phyloP scores from a whole-genome alignment of 495 filamentous ascomycete species.

The Penicillium alfredii region DNA sequence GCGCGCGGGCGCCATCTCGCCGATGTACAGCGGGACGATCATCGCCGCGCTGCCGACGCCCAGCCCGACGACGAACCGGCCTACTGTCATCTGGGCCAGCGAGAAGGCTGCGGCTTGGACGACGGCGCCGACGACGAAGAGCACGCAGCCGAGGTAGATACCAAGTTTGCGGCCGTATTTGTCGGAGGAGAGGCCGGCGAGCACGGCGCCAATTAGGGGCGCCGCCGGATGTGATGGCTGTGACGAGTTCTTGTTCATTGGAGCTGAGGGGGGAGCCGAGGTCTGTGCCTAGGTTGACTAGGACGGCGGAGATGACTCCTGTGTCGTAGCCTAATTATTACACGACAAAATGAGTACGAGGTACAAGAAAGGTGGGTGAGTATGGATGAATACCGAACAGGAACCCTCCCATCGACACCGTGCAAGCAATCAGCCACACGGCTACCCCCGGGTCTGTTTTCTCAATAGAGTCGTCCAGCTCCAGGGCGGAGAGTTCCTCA shows the following conservation, averaged over 20 bases:
- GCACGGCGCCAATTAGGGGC: conserved; percentile 39
- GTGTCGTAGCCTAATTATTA: conserved; percentile 21
- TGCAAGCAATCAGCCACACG: conserved; percentile 14
- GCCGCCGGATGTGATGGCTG: conserved; percentile 14
- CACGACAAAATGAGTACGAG: not conserved
- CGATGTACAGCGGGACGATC: conserved; percentile 43
- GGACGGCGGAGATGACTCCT: conserved; percentile 14
- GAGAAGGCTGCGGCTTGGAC: conserved; percentile 44
- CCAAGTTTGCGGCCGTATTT: conserved; percentile 42
- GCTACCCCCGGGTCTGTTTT: conserved; percentile 12
- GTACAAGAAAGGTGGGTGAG: not conserved
- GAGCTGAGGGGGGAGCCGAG: conserved; percentile 13
- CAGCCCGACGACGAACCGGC: conserved; percentile 46
- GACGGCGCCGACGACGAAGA: conserved; percentile 44
- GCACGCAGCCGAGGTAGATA: conserved; percentile 41
- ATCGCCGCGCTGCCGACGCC: conserved; percentile 50
- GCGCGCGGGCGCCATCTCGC: conserved; percentile 44
- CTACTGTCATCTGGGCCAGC: no score
- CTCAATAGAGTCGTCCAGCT: no score
- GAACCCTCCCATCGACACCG: conserved; percentile 14
- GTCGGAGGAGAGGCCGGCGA: conserved; percentile 46
- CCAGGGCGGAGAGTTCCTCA: no score
- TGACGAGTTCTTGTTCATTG: conserved; percentile 17
- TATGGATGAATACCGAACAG: conserved; percentile 6
- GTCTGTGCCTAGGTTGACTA: conserved; percentile 10